phyloP scores from a whole-genome alignment of 1,284 basidiomycete species.

The Inonotus hispidus region DNA sequence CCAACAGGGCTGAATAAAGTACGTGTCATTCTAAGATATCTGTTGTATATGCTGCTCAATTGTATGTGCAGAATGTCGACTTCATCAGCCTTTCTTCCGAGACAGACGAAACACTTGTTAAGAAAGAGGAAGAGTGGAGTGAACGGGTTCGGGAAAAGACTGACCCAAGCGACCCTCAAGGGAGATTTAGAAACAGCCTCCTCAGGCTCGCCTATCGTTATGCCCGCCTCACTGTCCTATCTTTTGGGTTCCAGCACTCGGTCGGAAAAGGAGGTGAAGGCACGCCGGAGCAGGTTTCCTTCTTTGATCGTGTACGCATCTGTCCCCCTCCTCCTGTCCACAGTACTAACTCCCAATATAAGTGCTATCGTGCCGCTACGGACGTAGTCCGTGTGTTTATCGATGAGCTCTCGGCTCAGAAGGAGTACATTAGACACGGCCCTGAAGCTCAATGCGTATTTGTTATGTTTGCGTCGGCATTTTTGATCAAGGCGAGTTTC shows the following conservation, averaged over 20 bases:
- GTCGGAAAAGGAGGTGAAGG: constrained; percentile 43
- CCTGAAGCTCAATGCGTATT: constrained; percentile 82
- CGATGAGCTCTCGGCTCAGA: constrained; percentile 50
- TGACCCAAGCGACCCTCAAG: constrained; percentile 46
- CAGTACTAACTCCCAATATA: background rate
- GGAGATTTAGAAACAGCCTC: constrained; percentile 56
- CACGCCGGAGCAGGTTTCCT: constrained; percentile 51
- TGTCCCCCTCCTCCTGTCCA: background rate
- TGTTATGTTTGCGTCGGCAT: constrained; percentile 78
- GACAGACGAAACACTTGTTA: constrained; percentile 58
- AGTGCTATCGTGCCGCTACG: constrained; percentile 31
- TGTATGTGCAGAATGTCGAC: constrained; percentile 44
- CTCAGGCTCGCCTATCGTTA: constrained; percentile 65
- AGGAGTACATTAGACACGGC: constrained; percentile 63
- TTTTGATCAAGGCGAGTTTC: constrained; percentile 63
- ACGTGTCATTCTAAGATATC: constrained; percentile 16
- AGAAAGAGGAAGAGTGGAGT: constrained; percentile 52
- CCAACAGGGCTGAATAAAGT: constrained; percentile 72
- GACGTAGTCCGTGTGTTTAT: constrained; percentile 64
- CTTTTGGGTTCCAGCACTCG: constrained; percentile 73
- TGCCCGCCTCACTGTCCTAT: constrained; percentile 59
- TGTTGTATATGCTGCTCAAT: background rate
- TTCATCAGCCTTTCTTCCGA: constrained; percentile 58
- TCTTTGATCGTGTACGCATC: constrained; percentile 56
- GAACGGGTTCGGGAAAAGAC: constrained; percentile 39